Base-by-base conservation (phyloP, 2,329 filamentous ascomycete genomes). In the Colletotrichum camelliae region DNA sequence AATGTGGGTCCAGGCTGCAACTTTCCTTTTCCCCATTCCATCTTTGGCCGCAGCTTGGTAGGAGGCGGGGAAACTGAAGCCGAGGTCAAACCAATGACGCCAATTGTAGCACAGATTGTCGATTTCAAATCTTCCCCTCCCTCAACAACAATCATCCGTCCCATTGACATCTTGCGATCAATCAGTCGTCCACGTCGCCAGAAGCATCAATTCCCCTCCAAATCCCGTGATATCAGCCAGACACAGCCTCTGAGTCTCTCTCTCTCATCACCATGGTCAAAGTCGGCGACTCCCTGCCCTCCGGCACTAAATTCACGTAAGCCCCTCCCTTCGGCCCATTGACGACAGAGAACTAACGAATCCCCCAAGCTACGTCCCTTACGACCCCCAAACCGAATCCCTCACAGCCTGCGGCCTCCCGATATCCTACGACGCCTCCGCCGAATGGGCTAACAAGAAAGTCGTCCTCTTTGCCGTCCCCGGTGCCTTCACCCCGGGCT, bases 401-500 rank as follows among this genome's bases (percentile, higher is more conserved):
- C 91, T 97, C 80, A 94, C 91, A 67, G 88, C 91, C 77, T 98
- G 96, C 85, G 95, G 96, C 79, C 90, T 94, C 74, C 95, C 95
- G 75, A 90, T 93, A 82, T 90, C 91, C 82, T 97, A 94, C 88
- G 89, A 97, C 80, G 95, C 95, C 81, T 94, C 55, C 4, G 18
- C 80, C 90, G 89, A 91, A 76, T 88, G 89, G 86, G 85, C 87
- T 81, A 82, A 86, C 82, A 91, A 91, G 82, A 91, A 91, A 82
- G 85, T 89, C 67, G 86, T 91, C 79, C 80, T 91, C 77, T 88
- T 91, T 80, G 86, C 90, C 76, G 88, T 91, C 65, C 89, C 87
- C 85, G 93, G 93, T 79, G 94, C 95, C 80, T 97, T 97, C 90
- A 97, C 95, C 48, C 95, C 95, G 29, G 94, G 94, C 80, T 98